Evolutionary conservation across 805 yeast species (phyloP), one percentile per base, ranked within the genome.

Genomic region (Candida dendrica): DNA sequence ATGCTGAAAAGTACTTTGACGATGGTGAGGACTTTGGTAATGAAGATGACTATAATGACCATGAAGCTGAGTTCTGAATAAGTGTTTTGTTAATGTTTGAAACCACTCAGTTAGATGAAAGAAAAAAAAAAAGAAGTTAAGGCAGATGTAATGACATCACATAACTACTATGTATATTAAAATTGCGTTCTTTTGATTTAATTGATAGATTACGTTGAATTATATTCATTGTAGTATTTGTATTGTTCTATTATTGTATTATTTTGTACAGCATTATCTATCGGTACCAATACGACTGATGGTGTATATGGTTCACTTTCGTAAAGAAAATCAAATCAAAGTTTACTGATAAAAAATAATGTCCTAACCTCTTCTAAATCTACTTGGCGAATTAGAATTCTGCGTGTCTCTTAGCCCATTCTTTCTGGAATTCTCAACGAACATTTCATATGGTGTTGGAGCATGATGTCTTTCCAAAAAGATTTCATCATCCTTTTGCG

Each of bases 1-100:
- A 77, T 50, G 82, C 81, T 11, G 81, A 76, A 47, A 74, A 75
- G 56, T 77, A 77, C 55, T 77, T 77, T 56, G 82, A 77, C 49
- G 82, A 75, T 48, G 84, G 81, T 32, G 68, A 65, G 38, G 79
- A 74, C 43, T 64, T 62, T 39, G 68, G 68, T 24, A 71, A 60
- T 40, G 77, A 69, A 34, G 78, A 73, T 39, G 76, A 70, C 37
- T 72, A 65, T 29, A 76, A 72, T 29, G 81, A 77, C 13, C 37
- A 34, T 43, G 81, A 76, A 54, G 81, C 82, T n/a, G 82, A 79
- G 3, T 77, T 77, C 51, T 77, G 60, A 58, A 22, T 22, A 6
- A 8, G 24, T 22, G 24, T 22, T 6, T 22, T 6, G 8, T 6
- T 11, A 4, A 10, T 5, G 30, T 27, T 27, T 27, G n/a, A 11